Conservation (phyloP, 495 filamentous ascomycete species). For the Xylaria intraflava region DNA sequence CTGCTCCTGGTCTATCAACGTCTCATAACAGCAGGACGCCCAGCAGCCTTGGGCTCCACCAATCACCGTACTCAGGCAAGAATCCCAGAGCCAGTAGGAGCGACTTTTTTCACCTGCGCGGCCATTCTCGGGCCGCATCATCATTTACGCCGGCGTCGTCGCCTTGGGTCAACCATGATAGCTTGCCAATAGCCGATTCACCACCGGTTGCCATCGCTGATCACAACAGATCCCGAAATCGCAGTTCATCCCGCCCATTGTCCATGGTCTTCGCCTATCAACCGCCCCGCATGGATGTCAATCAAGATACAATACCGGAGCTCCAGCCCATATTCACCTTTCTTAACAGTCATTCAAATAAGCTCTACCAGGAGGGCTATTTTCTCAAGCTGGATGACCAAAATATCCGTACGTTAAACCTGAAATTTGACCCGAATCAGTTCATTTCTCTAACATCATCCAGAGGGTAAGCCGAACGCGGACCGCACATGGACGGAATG, state of each 20-base stretch:
- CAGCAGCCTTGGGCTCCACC: background rate
- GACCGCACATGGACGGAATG: constrained; percentile 95
- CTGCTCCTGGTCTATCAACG: constrained; percentile 25
- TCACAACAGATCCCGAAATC: constrained; percentile 21
- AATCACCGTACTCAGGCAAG: constrained; percentile 8
- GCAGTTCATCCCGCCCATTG: constrained; percentile 45
- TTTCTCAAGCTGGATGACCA: constrained; percentile 94
- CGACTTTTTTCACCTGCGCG: constrained; percentile 24
- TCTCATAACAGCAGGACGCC: constrained; percentile 19
- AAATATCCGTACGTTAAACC: constrained; percentile 63
- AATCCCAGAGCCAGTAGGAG: constrained; percentile 24
- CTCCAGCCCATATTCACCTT: constrained; percentile 89
- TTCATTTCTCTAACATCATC: constrained; percentile 19
- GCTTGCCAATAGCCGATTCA: constrained; percentile 19
- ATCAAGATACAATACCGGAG: constrained; percentile 80
- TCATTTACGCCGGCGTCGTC: constrained; percentile 27
- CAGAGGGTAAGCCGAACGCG: constrained; percentile 77
- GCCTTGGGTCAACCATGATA: constrained; percentile 30
- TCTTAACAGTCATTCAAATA: constrained; percentile 91
- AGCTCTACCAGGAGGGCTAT: constrained; percentile 95
- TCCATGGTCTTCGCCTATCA: constrained; percentile 74
- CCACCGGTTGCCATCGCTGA: constrained; percentile 9
- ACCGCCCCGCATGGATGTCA: constrained; percentile 79
- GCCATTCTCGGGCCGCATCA: constrained; percentile 21
- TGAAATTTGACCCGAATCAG: background rate